Percentiles rank a stretch among this genome's conserved stretches.
phyloP scores from a whole-genome alignment of 768 basidiomycete species.

The Trametes gibbosa region DNA sequence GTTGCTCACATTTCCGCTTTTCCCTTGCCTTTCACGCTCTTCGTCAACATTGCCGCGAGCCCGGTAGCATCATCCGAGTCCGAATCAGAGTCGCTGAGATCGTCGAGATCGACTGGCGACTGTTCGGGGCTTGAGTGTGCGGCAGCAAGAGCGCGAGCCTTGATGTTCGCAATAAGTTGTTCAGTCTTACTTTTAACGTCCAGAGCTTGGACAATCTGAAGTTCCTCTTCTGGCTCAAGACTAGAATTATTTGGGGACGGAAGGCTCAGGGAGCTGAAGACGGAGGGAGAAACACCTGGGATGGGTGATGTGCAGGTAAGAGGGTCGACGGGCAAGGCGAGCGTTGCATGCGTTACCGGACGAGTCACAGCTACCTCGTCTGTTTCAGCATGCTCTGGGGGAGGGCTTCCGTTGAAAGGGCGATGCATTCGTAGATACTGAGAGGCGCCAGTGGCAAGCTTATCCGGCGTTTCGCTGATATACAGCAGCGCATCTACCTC shows the following conservation, averaged over 20 bases:
- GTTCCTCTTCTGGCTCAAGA: conserved; percentile 26
- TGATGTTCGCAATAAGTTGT: conserved; percentile 61
- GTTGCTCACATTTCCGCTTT: conserved; percentile 2
- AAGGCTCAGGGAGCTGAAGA: conserved; percentile 27
- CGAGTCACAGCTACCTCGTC: not conserved
- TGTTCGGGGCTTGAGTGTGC: conserved; percentile 45
- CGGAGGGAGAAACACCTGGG: not conserved
- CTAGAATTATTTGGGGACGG: conserved; percentile 22
- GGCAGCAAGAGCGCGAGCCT: conserved; percentile 49
- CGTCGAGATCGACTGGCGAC: conserved; percentile 31
- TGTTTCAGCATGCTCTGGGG: not conserved
- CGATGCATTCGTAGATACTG: conserved; percentile 10
- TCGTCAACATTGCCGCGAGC: not conserved
- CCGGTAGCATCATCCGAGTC: conserved; percentile 32
- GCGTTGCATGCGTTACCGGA: not conserved
- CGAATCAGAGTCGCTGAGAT: conserved; percentile 38
- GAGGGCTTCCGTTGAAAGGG: conserved; percentile 24
- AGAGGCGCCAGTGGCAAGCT: not conserved
- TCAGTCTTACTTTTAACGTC: conserved; percentile 45
- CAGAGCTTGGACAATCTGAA: conserved; percentile 29
- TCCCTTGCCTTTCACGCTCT: conserved; percentile 10
- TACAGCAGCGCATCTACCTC: conserved; percentile 24
- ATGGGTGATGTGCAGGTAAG: not conserved
- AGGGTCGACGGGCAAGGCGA: not conserved
- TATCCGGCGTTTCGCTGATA: too few species aligned